Conservation (phyloP, 2,329 filamentous ascomycete species). For the Sclerotinia borealis region DNA sequence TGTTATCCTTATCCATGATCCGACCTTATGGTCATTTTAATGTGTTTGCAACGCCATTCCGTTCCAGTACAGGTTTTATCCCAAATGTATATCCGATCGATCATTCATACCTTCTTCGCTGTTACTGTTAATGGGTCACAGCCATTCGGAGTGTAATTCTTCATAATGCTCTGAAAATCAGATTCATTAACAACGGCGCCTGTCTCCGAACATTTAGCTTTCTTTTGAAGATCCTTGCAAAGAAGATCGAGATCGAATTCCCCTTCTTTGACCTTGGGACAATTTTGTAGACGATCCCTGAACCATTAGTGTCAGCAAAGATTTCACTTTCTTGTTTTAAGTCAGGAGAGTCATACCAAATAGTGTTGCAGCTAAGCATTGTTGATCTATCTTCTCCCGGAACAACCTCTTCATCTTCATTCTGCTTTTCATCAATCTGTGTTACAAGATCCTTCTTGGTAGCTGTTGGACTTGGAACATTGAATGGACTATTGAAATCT, state of each 20-base stretch:
- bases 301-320: slow-evolving; percentile 4
- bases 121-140: neutral
- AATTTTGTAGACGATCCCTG: slow-evolving; percentile 86
- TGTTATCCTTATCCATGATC: slow-evolving; percentile 4
- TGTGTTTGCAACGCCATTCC: slow-evolving; percentile 6
- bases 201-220: slow-evolving; percentile 88
- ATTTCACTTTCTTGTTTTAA: neutral
- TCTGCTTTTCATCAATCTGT: slow-evolving; percentile 71
- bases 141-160: slow-evolving; percentile 19
- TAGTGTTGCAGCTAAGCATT: slow-evolving; percentile 79
- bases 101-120: slow-evolving; percentile 1
- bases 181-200: slow-evolving; percentile 85
- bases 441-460: slow-evolving; percentile 67
- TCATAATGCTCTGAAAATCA: slow-evolving; percentile 78
- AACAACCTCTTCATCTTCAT: slow-evolving; percentile 62
- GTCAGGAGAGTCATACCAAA: slow-evolving; percentile 62
- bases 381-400: slow-evolving; percentile 54
- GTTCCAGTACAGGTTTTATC: slow-evolving; percentile 2
- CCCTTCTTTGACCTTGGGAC: slow-evolving; percentile 80
- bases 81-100: neutral
- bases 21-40: slow-evolving; percentile 6
- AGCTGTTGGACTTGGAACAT: slow-evolving; percentile 42
- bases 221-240: slow-evolving; percentile 87
- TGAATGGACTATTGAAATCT: slow-evolving; percentile 78
- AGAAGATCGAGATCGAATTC: slow-evolving; percentile 91